These are phyloP conservation scores for Beta vulgaris DNA, from an alignment of 148 eudicot species.

Conservation along the genomic window DNA sequence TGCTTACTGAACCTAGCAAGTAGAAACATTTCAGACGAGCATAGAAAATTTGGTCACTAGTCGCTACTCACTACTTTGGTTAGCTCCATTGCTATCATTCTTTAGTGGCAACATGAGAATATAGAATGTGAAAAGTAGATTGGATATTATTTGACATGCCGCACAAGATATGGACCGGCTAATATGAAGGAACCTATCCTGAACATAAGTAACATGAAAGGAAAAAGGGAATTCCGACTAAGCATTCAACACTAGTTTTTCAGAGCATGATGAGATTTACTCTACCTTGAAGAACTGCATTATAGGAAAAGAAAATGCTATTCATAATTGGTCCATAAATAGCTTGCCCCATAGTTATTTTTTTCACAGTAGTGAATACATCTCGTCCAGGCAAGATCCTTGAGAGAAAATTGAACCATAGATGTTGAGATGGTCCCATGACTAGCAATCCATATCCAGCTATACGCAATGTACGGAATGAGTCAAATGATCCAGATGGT, in stretches of 20 bases:
- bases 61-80: too few species aligned
- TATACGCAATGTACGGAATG: constrained; percentile 50
- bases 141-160: too few species aligned
- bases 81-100: too few species aligned
- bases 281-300: constrained; percentile 76
- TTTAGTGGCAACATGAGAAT: too few species aligned
- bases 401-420: constrained; percentile 66
- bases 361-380: constrained; percentile 50
- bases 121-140: too few species aligned
- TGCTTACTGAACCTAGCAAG: too few species aligned
- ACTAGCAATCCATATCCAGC: constrained; percentile 61
- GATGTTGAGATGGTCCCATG: constrained; percentile 68
- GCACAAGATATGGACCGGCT: neutral
- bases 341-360: constrained; percentile 57
- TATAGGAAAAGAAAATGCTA: constrained; percentile 62
- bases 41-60: too few species aligned
- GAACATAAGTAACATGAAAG: neutral
- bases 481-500: constrained; percentile 50
- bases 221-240: neutral
- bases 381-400: constrained; percentile 56
- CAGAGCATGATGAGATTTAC: neutral
- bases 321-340: constrained; percentile 60
- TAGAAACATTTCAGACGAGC: too few species aligned
- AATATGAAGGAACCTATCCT: neutral
- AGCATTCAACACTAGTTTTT: neutral